Evolutionary conservation across 306 rosid species (phyloP).

Genomic region (Hylodesmum podocarpum): DNA sequence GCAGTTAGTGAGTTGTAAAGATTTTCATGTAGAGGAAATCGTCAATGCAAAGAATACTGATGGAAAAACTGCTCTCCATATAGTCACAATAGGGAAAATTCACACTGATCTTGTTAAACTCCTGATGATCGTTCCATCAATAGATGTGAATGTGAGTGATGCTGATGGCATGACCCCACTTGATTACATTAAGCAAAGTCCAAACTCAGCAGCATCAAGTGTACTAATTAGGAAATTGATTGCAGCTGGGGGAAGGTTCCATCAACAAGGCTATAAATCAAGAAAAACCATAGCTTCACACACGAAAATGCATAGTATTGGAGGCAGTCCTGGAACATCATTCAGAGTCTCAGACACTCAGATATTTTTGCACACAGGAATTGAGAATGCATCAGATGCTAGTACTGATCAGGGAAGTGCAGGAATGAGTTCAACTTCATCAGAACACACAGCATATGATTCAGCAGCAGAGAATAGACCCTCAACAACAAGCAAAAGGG

Average conservation of each 20-base stretch:
- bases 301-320: constrained; percentile 56
- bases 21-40: constrained; percentile 48
- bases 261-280: constrained; percentile 45
- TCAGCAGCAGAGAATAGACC: constrained; percentile 38
- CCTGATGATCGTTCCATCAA: constrained; percentile 54
- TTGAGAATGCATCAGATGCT: constrained; percentile 53
- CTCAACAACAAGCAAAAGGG: constrained; percentile 45
- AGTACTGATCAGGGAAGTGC: constrained; percentile 49
- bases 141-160: constrained; percentile 67
- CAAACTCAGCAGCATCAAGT: constrained; percentile 61
- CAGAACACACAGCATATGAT: constrained; percentile 40
- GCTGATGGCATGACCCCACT: constrained; percentile 69
- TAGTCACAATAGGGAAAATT: constrained; percentile 69
- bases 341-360: constrained; percentile 74
- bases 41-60: constrained; percentile 63
- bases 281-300: constrained; percentile 63
- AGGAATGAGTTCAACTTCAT: constrained; percentile 46
- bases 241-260: constrained; percentile 75
- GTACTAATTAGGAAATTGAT: constrained; percentile 61
- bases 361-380: constrained; percentile 67
- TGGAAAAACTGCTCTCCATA: constrained; percentile 73
- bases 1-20: constrained; percentile 47
- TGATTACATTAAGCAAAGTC: constrained; percentile 66
- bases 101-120: constrained; percentile 78
- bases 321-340: constrained; percentile 78